Base-by-base conservation (phyloP, 768 basidiomycete genomes). In the Podaxis mareebaensis region DNA sequence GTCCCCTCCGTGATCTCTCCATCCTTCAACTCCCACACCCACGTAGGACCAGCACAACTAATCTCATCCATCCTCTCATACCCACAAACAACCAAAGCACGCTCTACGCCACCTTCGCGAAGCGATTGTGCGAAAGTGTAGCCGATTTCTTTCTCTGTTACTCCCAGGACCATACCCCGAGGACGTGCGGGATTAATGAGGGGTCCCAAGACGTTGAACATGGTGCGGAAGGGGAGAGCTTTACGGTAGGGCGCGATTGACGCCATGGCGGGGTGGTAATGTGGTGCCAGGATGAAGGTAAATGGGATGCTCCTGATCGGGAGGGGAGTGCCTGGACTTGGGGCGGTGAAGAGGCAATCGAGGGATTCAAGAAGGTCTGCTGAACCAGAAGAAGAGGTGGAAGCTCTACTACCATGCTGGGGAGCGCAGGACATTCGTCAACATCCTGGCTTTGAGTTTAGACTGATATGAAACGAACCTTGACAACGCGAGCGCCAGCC, bases 141-240 rank as follows among this genome's bases (percentile, higher is more conserved):
- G 0, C 96, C 96, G 24, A 99, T 85, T 68, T 88, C 87, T 53
- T 78, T 86, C 64, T 89, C 89, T 8, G 95, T 91, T 38, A 99
- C 90, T 49, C 96, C 96, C 40, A 99, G 81, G 3, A 99, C 85
- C 91, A 98, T 95, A 2, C 93, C 90, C 3, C 81, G 82, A 2
- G 97, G 96, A 8, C 80, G 77, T 0, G 93, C 89, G 2, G 96
- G 97, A 75, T 96, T 98, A 76, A 96, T 90, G 42, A 99, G 83
- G 0, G 96, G 97, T 0, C 97, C 96, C 36, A 98, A 82, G 63
- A 95, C 78, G 76, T 99, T 99, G 84, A 97, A 98, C 79, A 99
- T 89, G 8, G 96, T 98, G 52, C 95, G 90, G 79, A 96, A 98
- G 52, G 95, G 94, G 58, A 99, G 85, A 0, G 87, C 78, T 69